Evolutionary conservation across 2,329 filamentous ascomycete genomes (phyloP), one percentile per base, ranked within the genome.

Genomic region (Arthrobotrys pseudoclavata): DNA sequence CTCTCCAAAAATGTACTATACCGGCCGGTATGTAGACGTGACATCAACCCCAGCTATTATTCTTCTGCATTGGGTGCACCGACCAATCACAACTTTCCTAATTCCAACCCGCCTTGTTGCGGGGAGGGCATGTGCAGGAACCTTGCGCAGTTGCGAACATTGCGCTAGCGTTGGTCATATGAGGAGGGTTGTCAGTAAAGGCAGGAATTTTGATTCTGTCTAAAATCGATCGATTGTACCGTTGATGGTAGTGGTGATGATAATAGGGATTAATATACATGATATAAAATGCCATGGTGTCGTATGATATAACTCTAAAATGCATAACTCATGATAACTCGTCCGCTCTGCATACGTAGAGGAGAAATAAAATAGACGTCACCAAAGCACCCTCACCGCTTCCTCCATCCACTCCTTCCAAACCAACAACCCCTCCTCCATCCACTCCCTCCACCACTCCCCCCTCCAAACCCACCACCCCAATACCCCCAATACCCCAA

Each of bases 401-500:
- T 77, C 74, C 47, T 68, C 61, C 40, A 48, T 61, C 74, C 74
- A 77, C n/a, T 40, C 24, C 45, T 57, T 20, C 67, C 69, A 24
- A 15, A 77, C 26, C 55, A 60, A 29, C 20, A 60, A 1, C 20
- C 55, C 55, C 12, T 60, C 55, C 4, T 61, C 24, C 42, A 42
- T 48, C 4, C 29, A 61, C 48, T 67, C 67, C 47, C 45, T 71
- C 50, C 70, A 77, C 74, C 67, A 71, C n/a, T 47, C 74, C 24
- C 53, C 70, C 53, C 34, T 63, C 67, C 67, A 77, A 37, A 40
- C 61, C 26, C 42, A 20, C 22, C 45, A 62, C 31, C 75, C 69
- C 2, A 26, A 40, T 0, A 9, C 69, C 3, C 53, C 29, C 40
- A 79, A 18, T 1, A 84, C 83, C 42, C 83, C 84, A 12, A 81